phyloP scores from a whole-genome alignment of 2,329 filamentous ascomycete genomes.

The Herpotrichia juniperi region DNA sequence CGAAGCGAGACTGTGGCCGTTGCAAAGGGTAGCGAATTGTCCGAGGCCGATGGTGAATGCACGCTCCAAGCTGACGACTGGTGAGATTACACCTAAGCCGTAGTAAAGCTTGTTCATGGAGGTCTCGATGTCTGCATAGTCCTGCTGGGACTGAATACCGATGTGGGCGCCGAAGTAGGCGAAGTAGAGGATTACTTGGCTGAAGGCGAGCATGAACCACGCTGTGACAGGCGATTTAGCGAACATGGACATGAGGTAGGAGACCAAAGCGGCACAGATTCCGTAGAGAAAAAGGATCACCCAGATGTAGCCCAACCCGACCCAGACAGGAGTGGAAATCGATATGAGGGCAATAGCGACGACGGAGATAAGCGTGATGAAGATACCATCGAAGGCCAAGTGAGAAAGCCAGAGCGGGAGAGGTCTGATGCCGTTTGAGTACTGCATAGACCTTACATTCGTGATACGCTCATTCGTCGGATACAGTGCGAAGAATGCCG shows the following conservation, averaged over 20 bases:
- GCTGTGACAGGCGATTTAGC: constrained; percentile 76
- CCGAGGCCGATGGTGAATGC: constrained; percentile 27
- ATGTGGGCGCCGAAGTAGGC: constrained; percentile 47
- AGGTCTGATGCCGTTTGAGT: constrained; percentile 84
- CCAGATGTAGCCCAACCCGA: constrained; percentile 77
- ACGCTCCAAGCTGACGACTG: constrained; percentile 23
- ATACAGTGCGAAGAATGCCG: constrained; percentile 86
- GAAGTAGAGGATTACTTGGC: constrained; percentile 64
- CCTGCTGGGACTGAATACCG: constrained; percentile 22
- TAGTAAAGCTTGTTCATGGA: constrained; percentile 28
- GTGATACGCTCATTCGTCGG: constrained; percentile 79
- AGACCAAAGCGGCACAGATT: constrained; percentile 71
- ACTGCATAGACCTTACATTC: constrained; percentile 81
- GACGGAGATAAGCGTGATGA: constrained; percentile 69
- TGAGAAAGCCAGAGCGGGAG: constrained; percentile 81
- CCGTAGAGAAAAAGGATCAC: constrained; percentile 79
- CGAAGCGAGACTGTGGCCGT: constrained; percentile 57
- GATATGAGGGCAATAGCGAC: constrained; percentile 71
- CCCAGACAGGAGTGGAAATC: constrained; percentile 73
- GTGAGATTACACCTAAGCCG: constrained; percentile 28
- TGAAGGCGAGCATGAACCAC: constrained; percentile 73
- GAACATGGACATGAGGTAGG: constrained; percentile 80
- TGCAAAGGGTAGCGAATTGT: constrained; percentile 80
- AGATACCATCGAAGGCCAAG: constrained; percentile 73
- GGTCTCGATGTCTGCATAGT: constrained; percentile 24